Conservation (phyloP, 148 eudicot species). For the Camellia lanceoleosa region DNA sequence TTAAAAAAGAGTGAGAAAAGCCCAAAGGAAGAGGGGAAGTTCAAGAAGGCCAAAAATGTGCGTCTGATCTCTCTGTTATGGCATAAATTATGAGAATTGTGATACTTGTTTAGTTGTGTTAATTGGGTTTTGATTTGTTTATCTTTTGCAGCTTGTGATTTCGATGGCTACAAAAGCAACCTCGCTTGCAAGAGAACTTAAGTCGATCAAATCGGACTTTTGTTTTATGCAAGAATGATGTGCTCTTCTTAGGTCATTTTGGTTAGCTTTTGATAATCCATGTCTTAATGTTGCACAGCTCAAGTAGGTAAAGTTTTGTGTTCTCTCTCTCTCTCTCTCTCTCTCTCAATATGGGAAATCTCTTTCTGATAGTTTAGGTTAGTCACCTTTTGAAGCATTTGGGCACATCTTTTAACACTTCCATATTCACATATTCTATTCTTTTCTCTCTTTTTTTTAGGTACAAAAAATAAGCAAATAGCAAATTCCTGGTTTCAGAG, state of each 20-base stretch:
- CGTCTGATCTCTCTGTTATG: background rate
- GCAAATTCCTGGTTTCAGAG: too few relatives aligned
- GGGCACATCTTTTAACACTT: too few relatives aligned
- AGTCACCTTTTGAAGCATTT: too few relatives aligned
- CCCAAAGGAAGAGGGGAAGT: constrained; percentile 41
- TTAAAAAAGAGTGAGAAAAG: constrained; percentile 24
- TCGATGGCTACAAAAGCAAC: constrained; percentile 80
- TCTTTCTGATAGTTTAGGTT: too few relatives aligned
- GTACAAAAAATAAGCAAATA: too few relatives aligned
- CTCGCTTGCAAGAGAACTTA: constrained; percentile 66
- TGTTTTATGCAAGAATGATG: constrained; percentile 75
- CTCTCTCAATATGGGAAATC: too few relatives aligned
- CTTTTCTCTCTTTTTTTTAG: too few relatives aligned
- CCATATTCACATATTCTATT: too few relatives aligned
- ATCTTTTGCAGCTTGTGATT: constrained; percentile 59
- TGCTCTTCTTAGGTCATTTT: constrained; percentile 45
- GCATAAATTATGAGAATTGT: background rate
- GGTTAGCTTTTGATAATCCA: too few relatives aligned
- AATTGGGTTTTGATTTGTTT: background rate
- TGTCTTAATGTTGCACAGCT: too few relatives aligned
- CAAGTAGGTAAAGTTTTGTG: too few relatives aligned
- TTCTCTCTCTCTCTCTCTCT: too few relatives aligned
- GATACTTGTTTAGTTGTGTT: background rate
- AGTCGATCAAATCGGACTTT: constrained; percentile 66
- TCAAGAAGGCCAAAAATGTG: constrained; percentile 76